Evolutionary conservation across 805 yeast genomes (phyloP).

Genomic region (Alloascoidea hylecoeti): DNA sequence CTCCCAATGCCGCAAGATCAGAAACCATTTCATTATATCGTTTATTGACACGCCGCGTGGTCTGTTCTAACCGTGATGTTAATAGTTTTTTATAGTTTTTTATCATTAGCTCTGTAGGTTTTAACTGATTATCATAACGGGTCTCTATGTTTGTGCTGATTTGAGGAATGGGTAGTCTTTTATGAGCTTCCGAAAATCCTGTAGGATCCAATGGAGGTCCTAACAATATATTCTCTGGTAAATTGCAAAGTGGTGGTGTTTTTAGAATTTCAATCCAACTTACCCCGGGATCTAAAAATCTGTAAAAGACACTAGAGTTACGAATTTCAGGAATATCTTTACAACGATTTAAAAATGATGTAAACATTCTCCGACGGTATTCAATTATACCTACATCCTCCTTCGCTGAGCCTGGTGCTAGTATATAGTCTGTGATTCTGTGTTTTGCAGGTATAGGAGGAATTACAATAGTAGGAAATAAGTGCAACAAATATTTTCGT

Average conservation of each 20-base stretch:
- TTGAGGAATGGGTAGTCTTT: conserved; percentile 46
- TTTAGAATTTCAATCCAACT: not conserved
- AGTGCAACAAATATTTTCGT: conserved; percentile 50
- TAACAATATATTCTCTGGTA: conserved; percentile 20
- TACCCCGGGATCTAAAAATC: conserved; percentile 73
- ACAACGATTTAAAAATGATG: conserved; percentile 71
- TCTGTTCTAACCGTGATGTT: conserved; percentile 35
- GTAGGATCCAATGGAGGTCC: conserved; percentile 52
- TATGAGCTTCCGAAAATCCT: conserved; percentile 41
- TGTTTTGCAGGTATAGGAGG: conserved; percentile 94
- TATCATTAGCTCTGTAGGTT: conserved; percentile 25
- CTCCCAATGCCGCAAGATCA: conserved; percentile 69
- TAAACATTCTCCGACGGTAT: conserved; percentile 61
- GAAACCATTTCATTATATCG: conserved; percentile 43
- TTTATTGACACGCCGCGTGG: conserved; percentile 37
- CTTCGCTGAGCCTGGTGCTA: conserved; percentile 26
- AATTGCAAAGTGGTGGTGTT: not conserved
- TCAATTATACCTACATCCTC: conserved; percentile 32
- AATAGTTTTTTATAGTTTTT: conserved; percentile 30
- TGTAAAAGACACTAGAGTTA: conserved; percentile 46
- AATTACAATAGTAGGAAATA: conserved; percentile 69
- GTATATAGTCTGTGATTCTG: conserved; percentile 29
- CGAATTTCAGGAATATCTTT: conserved; percentile 38
- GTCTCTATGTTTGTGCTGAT: no score
- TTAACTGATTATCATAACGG: conserved; percentile 21